A percentile compares a stretch with the other conserved stretches of the same genome.
Conservation (phyloP, 305 asterid genomes). For the Stenogyne calaminthoides region DNA sequence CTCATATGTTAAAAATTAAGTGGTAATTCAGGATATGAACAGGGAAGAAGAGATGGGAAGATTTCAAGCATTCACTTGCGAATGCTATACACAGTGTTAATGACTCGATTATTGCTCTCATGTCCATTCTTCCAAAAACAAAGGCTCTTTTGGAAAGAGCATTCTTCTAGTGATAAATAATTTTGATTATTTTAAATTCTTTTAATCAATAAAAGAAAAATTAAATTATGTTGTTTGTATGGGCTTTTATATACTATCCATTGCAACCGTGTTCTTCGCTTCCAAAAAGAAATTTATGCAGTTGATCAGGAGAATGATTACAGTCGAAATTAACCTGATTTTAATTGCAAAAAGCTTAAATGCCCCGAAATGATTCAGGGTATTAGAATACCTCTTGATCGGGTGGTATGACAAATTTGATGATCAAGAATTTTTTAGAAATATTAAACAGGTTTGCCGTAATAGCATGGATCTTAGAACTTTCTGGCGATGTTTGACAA, state of each 20-base stretch:
- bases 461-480: too few relatives aligned
- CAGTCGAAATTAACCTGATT: too few relatives aligned
- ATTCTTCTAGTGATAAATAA: constrained; percentile 34
- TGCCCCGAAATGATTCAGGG: too few relatives aligned
- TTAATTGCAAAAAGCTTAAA: too few relatives aligned
- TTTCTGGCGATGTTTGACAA: too few relatives aligned
- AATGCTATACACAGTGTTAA: constrained; percentile 42
- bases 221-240: constrained; percentile 5
- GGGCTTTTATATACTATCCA: too few relatives aligned
- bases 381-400: constrained; percentile 31
- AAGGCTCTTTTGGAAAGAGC: constrained; percentile 39
- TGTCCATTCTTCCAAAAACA: constrained; percentile 31
- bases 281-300: too few relatives aligned
- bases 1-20: neutral
- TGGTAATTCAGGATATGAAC: constrained; percentile 41
- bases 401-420: constrained; percentile 23
- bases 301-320: too few relatives aligned
- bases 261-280: too few relatives aligned
- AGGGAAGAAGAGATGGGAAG: constrained; percentile 48
- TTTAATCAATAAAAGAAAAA: neutral
- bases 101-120: constrained; percentile 41
- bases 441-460: too few relatives aligned
- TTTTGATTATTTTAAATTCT: neutral
- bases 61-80: constrained; percentile 38
- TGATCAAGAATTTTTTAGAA: constrained; percentile 31